phyloP scores from a whole-genome alignment of 2,329 filamentous ascomycete genomes.

The Leptographium wingfieldii region DNA sequence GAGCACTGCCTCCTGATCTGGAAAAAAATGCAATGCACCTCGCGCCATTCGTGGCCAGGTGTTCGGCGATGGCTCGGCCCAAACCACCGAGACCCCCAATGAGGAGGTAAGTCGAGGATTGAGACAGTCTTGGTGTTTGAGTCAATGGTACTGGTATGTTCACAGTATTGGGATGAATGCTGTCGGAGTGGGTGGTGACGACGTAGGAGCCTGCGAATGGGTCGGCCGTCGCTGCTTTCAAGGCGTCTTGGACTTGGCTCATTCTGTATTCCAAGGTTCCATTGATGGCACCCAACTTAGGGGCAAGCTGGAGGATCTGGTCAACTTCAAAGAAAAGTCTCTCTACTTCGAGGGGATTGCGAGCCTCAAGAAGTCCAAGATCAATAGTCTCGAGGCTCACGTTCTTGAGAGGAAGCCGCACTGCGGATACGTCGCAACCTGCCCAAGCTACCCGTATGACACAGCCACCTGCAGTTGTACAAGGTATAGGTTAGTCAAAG shows the following conservation, averaged over 20 bases:
- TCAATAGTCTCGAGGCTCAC: constrained; percentile 15
- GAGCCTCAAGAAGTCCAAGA: constrained; percentile 7
- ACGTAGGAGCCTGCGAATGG: constrained; percentile 1
- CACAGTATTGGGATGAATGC: not conserved
- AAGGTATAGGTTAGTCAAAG: not conserved
- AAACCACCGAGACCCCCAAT: constrained; percentile 45
- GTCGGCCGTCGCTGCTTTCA: not conserved
- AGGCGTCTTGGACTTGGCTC: constrained; percentile 1
- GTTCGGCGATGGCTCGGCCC: constrained; percentile 37
- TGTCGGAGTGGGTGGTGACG: not conserved
- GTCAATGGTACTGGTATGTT: constrained; percentile 1
- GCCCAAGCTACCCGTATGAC: constrained; percentile 7
- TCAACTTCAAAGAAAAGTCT: constrained; percentile 6
- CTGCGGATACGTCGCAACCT: not conserved
- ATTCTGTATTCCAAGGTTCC: constrained; percentile 2
- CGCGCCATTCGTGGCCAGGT: constrained; percentile 40
- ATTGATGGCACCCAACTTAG: not conserved
- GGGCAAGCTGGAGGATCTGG: constrained; percentile 2
- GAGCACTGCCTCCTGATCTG: constrained; percentile 27
- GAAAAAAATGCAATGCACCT: constrained; percentile 40
- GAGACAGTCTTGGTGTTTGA: not conserved
- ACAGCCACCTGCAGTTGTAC: constrained; percentile 5
- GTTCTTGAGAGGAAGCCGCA: constrained; percentile 5
- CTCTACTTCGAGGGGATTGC: constrained; percentile 1
- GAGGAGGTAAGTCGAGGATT: constrained; percentile 35